Conservation (phyloP, 78 protist genomes). For the Chrysochromulina tobinii region DNA sequence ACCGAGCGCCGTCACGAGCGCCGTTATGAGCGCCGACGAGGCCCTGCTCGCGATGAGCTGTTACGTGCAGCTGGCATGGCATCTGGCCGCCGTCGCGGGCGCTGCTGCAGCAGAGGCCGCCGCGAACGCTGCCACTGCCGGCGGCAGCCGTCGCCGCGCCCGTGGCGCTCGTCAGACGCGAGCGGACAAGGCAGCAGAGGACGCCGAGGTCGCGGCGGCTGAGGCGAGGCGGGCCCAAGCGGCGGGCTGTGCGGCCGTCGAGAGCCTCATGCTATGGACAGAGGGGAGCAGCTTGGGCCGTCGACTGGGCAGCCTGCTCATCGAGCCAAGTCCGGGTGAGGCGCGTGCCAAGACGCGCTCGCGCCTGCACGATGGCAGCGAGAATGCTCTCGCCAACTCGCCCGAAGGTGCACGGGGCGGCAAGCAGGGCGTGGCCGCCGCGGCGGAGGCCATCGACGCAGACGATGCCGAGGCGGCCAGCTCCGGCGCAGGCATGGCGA, state of each 20-base stretch:
- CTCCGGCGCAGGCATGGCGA: neutral
- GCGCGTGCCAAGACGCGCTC: neutral
- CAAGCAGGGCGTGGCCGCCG: neutral
- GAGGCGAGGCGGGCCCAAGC: neutral
- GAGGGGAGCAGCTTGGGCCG: too few relatives aligned
- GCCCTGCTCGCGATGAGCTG: neutral
- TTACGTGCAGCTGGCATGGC: neutral
- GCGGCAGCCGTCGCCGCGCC: neutral
- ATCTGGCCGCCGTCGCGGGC: neutral
- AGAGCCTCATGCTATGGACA: too few relatives aligned
- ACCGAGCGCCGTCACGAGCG: too few relatives aligned
- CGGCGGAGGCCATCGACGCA: neutral
- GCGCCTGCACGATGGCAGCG: too few relatives aligned
- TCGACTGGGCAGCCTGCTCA: too few relatives aligned
- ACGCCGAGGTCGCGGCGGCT: neutral
- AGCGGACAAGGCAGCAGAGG: neutral
- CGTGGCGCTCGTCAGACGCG: neutral
- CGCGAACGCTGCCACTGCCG: neutral
- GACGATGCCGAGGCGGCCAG: neutral
- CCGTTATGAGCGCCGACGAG: too few relatives aligned
- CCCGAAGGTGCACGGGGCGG: neutral
- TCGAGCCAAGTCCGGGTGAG: neutral
- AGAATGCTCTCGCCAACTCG: too few relatives aligned
- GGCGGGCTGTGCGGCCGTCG: too few relatives aligned
- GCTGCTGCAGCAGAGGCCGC: neutral